A percentile compares a stretch with the other conserved stretches of the same genome.
Evolutionary conservation across 495 filamentous ascomycete species (phyloP).

Genomic region (Penicillium chermesinum): DNA sequence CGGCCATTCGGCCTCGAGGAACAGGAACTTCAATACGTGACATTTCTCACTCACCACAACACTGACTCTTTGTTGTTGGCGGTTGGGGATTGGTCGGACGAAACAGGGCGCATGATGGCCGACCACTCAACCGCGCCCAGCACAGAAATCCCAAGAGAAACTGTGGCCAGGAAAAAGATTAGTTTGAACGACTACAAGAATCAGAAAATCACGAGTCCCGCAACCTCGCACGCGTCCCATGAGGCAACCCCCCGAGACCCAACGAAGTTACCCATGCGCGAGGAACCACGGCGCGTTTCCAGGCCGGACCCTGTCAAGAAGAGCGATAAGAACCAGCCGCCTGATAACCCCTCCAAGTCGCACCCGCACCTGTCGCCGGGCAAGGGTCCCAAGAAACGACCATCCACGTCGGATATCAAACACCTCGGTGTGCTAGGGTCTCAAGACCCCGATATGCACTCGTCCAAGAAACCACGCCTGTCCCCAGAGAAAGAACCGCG

Average conservation of each 20-base stretch:
- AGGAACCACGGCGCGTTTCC: constrained; percentile 15
- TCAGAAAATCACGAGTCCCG: constrained; percentile 31
- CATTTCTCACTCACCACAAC: constrained; percentile 46
- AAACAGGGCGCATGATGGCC: constrained; percentile 42
- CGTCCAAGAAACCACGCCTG: constrained; percentile 30
- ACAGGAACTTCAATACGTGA: constrained; percentile 51
- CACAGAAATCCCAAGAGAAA: constrained; percentile 21
- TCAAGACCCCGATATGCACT: constrained; percentile 17
- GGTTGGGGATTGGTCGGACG: constrained; percentile 51
- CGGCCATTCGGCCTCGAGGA: constrained; percentile 44
- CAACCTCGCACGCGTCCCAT: constrained; percentile 14
- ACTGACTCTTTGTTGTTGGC: constrained; percentile 43
- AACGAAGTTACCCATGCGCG: constrained; percentile 10
- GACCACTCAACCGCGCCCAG: constrained; percentile 34
- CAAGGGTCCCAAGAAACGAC: constrained; percentile 31
- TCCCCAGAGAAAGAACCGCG: constrained; percentile 23
- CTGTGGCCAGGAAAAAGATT: constrained; percentile 44
- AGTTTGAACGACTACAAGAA: constrained; percentile 47
- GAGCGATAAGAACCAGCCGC: constrained; percentile 6
- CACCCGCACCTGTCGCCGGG: constrained; percentile 10
- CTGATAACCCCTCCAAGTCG: constrained; percentile 7
- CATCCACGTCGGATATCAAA: constrained; percentile 22
- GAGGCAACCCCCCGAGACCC: constrained; percentile 16
- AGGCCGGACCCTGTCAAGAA: constrained; percentile 18
- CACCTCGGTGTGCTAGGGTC: constrained; percentile 9